A percentile compares a stretch with the other conserved stretches of the same genome.
These are phyloP conservation scores for Acanthamoeba lenticulata DNA, from an alignment of 208 protist genomes.

Conservation along the genomic window DNA sequence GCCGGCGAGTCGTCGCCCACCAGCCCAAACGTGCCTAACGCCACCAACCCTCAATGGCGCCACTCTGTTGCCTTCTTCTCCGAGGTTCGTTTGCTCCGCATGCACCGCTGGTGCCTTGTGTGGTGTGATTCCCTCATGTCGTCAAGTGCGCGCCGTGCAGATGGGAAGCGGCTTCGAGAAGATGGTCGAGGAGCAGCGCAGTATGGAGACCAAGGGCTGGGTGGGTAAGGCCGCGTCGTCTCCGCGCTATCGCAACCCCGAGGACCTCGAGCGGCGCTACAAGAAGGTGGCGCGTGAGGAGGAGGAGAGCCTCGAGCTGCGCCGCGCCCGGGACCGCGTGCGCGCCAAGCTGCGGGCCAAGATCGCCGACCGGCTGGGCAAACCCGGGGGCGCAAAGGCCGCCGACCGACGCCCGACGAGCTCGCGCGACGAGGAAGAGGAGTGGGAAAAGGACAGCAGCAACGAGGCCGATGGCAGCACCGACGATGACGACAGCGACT, in stretches of 20 bases:
- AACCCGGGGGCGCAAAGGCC: not conserved
- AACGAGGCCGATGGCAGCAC: not conserved
- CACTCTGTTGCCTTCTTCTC: not conserved
- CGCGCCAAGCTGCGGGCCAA: not conserved
- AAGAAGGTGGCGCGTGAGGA: not conserved
- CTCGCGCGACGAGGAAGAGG: not conserved
- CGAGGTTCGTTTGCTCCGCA: not conserved
- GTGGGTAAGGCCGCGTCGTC: not conserved
- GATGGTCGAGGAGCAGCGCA: not conserved
- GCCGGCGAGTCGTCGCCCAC: not conserved
- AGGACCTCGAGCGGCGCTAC: slow-evolving; percentile 4
- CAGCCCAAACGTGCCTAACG: not conserved
- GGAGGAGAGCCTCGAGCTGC: not conserved
- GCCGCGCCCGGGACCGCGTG: not conserved
- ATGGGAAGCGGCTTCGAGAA: slow-evolving; percentile 2
- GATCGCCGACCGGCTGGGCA: not conserved
- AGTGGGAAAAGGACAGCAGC: not conserved
- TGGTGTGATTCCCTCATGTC: not conserved
- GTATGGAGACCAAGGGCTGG: not conserved
- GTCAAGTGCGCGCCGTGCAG: not conserved
- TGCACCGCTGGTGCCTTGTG: not conserved
- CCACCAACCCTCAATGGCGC: not conserved
- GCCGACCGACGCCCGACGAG: not conserved
- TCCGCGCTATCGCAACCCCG: not conserved
- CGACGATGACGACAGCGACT: not conserved